Evolutionary conservation across 139 green algal species (phyloP), one percentile per base, ranked within the genome.

Genomic region (Tetratostichococcus sp.): DNA sequence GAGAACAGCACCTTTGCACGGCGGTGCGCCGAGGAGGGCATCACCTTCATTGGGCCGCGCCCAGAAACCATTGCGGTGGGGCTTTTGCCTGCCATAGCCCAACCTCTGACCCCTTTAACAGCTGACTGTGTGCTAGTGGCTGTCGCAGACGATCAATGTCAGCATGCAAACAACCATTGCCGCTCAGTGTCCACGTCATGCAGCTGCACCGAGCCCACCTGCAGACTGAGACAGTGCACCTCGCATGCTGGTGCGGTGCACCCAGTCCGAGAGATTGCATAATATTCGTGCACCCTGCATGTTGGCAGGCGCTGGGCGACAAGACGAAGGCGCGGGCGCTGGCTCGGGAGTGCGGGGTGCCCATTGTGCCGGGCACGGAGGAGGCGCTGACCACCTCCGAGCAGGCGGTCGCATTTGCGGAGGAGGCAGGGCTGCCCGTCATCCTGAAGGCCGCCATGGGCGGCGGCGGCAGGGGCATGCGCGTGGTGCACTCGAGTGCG

Each of bases 401-500:
- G 28, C 85, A 91, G 70, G 94, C 93, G 14, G 62, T 84, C 34
- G 83, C 65, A 1, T 97, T 96, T 86, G 90, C 93, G 0, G 30
- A 83, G 22, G 31, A 77, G 35, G 86, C 85, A 6, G 94, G 94
- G 1, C 96, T 94, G 75, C 95, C 95, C 0, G 88, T 99, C 4
- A 97, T 99, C 35, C 80, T 99, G n/a, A 99, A 99, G 87, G 92
- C 93, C 2, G 86, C 90, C 31, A 94, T 94, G 83, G 93, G 94
- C 21, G 95, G 95, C 35, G 95, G 95, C 69, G 95, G 95, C 28
- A 79, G 93, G 31, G 95, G 95, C 81, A 97, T 98, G 93, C 83
- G 94, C 35, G 89, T 98, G 17, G 95, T 98, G 67, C 78, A 80
- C 4, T 17, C 28, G 19, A 67, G 62, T 83, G 31, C 43, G 65